Evolutionary conservation across 2,329 filamentous ascomycete genomes (phyloP), one percentile per base, ranked within the genome.

Genomic region (Colletotrichum brevisporum): DNA sequence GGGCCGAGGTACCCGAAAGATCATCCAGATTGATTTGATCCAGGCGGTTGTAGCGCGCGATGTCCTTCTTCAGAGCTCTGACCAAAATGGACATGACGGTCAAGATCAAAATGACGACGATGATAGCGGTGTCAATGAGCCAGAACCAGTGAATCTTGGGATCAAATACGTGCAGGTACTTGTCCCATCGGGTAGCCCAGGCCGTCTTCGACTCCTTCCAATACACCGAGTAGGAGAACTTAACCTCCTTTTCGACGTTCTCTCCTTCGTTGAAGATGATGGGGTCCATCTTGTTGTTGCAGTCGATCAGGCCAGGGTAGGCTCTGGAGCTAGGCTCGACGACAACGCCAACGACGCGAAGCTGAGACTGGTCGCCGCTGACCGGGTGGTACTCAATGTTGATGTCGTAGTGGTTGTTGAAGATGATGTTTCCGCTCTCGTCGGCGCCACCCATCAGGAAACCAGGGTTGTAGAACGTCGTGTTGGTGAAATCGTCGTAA

Each of bases 111-210:
- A 98, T 96, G 56, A 97, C 88, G 58, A 99, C 95, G 71, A 99
- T 97, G 52, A 98, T 91, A 57, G 96, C 93, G 43, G 95, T 98
- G 81, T 97, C 97, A 82, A 98, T 93, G 57, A 99, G 90, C 69
- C 95, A 90, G 84, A 98, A 97, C 96, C 96, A 99, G 81, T 99
- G 96, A 75, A 99, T 98, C 85, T 96, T 97, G 60, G 96, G 95
- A 79, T 98, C 95, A 77, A 95, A 97, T 36, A 99, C 95, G 77
- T 98, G 95, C 43, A 99, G 87, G 78, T 98, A 98, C 82, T 97
- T 98, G 85, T 99, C 96, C 96, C 96, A 99, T 72, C 96, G 90
- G 13, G 96, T 99, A 31, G 96, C 96, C 91, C 97, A 99, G 1
- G 92, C 93, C 1, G 95, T 98, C 1, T 87, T 78, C 0, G 94